phyloP scores from a whole-genome alignment of 1,284 basidiomycete species.

The Leccinum huronense region DNA sequence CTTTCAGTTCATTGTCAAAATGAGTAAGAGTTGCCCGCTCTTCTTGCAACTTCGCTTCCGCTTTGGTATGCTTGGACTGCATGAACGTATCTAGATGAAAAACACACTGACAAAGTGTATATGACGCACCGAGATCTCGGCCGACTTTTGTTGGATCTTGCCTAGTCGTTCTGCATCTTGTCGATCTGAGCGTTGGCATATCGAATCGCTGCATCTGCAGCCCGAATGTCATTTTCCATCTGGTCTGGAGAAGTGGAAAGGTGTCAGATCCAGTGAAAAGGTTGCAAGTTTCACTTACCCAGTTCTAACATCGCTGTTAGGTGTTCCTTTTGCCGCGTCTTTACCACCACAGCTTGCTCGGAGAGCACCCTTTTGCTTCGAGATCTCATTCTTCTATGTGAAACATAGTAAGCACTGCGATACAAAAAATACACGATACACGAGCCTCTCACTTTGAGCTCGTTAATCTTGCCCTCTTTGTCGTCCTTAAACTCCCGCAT shows the following conservation, averaged over 20 bases:
- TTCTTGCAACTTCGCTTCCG: conserved; percentile 72
- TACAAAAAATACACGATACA: not conserved
- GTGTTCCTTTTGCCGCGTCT: conserved; percentile 84
- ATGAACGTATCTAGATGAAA: not conserved
- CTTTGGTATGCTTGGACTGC: conserved; percentile 59
- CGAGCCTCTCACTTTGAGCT: conserved; percentile 71
- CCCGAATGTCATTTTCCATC: conserved; percentile 75
- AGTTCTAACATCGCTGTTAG: conserved; percentile 87
- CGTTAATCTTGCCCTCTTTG: conserved; percentile 94
- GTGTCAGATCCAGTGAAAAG: not conserved
- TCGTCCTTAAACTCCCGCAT: conserved; percentile 99
- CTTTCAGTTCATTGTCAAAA: conserved; percentile 86
- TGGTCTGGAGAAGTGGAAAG: conserved; percentile 56
- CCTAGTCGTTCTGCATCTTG: conserved; percentile 64
- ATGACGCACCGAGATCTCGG: conserved; percentile 50
- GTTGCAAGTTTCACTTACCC: conserved; percentile 48
- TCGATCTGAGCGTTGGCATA: conserved; percentile 61
- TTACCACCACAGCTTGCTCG: conserved; percentile 81
- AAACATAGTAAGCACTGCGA: conserved; percentile 13
- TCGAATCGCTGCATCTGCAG: conserved; percentile 55
- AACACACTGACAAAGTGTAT: not conserved
- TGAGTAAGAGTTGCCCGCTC: conserved; percentile 84
- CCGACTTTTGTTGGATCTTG: conserved; percentile 55
- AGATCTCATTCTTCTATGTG: conserved; percentile 58
- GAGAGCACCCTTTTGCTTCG: conserved; percentile 76